Evolutionary conservation across 805 yeast species (phyloP).

Genomic region (Suhomyces sp.): DNA sequence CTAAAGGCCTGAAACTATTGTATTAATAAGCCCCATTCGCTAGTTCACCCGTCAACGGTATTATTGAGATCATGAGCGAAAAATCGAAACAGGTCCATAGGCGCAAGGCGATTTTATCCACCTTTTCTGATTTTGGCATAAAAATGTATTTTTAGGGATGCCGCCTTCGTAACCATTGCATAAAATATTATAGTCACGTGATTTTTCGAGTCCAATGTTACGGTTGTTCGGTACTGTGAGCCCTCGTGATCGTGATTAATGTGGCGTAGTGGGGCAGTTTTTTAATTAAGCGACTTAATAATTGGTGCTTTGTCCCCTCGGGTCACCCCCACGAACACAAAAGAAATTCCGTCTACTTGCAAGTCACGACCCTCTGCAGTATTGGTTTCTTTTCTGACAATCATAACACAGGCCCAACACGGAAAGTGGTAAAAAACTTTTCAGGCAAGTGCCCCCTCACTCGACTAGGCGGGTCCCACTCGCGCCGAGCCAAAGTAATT

Average conservation of each 20-base stretch:
- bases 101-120: not conserved
- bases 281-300: not conserved
- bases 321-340: slow-evolving; percentile 2
- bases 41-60: not conserved
- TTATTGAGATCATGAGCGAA: not conserved
- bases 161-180: not conserved
- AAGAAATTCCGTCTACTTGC: slow-evolving; percentile 1
- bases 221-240: not conserved
- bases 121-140: not conserved
- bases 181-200: not conserved
- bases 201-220: not conserved
- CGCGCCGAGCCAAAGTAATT: not conserved
- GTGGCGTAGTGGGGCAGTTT: not conserved
- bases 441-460: not conserved
- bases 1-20: not conserved
- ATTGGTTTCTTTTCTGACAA: slow-evolving; percentile 3
- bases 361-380: not conserved
- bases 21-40: not conserved
- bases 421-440: slow-evolving; percentile 3
- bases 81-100: not conserved
- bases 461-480: not conserved
- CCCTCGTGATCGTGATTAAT: not conserved
- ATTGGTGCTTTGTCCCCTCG: slow-evolving; percentile 1
- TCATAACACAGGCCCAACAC: not conserved
- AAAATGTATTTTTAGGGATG: not conserved